A percentile compares a stretch with the other conserved stretches of the same genome.
Evolutionary conservation across 768 basidiomycete genomes (phyloP).

Genomic region (Trametes meyenii): DNA sequence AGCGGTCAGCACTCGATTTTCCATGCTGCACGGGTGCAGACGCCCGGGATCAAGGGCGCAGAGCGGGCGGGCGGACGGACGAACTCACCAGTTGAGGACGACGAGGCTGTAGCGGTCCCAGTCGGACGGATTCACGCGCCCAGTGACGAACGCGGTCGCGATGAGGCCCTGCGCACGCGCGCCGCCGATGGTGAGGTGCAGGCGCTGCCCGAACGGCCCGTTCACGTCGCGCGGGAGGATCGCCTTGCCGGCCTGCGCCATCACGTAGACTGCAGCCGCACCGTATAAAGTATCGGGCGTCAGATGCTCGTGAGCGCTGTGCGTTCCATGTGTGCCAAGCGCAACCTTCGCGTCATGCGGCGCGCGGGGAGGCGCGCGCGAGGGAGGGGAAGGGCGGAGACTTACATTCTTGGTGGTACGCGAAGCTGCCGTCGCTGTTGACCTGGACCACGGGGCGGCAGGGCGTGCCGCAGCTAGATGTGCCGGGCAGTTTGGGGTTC

Average conservation of each 20-base stretch:
- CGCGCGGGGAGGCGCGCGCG: no score
- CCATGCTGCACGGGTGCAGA: neutral
- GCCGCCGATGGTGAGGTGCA: conserved; percentile 65
- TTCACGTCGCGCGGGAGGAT: conserved; percentile 67
- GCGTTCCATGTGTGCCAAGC: no score
- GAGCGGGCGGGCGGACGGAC: no score
- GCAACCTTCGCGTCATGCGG: no score
- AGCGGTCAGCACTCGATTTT: neutral
- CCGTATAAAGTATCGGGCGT: neutral
- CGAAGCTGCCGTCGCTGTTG: conserved; percentile 64
- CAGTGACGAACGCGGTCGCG: conserved; percentile 68
- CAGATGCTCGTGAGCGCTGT: neutral
- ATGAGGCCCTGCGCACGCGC: conserved; percentile 56
- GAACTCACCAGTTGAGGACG: conserved; percentile 62
- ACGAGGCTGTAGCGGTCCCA: conserved; percentile 71
- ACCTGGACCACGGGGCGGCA: conserved; percentile 71
- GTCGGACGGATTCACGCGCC: conserved; percentile 53
- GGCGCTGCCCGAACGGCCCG: conserved; percentile 70
- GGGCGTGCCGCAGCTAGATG: conserved; percentile 63
- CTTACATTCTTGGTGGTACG: conserved; percentile 74
- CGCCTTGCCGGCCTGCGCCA: conserved; percentile 78
- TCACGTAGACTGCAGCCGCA: conserved; percentile 54
- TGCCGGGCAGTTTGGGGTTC: conserved; percentile 65
- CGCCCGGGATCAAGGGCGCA: neutral
- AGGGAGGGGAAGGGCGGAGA: neutral